Evolutionary conservation across 192 early-diverging fungal genomes (phyloP), one percentile per base, ranked within the genome.

Genomic region (Rhizophagus clarus): DNA sequence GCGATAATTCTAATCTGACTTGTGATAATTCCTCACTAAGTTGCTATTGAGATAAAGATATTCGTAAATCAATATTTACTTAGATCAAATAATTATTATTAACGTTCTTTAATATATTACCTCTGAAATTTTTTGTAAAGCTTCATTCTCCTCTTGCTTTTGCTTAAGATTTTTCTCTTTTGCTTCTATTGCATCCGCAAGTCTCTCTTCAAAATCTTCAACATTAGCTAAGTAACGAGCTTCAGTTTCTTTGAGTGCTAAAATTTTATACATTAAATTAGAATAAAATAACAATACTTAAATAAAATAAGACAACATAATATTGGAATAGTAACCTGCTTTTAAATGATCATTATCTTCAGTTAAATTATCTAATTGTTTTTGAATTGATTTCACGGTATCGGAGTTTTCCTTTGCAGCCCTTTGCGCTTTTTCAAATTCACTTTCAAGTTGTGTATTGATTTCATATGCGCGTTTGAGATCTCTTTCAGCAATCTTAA

Each of bases 111-210:
- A 61, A 74, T 61, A 10, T 34, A 81, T 17, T 4, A 61, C 74
- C 26, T 88, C 84, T 56, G 82, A 67, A 28, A 85, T 87, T 32
- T 63, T 70, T 31, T 87, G 86, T 40, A 88, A 81, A 22, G 81
- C 83, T 15, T 84, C 82, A 74, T 82, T 86, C 62, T 89, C 85
- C 66, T 89, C 84, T 61, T 88, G 85, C 40, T 88, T 85, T 76
- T 86, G 81, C 24, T 76, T 75, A 22, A 81, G 77, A 34, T 61
- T 80, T 24, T 84, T 83, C n/a, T 86, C 79, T 67, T 79, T 81
- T 45, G 81, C 32, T 40, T 84, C 83, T 24, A 83, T 84, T 32
- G 83, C 81, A 37, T 84, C 82, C 6, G 75, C 74, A 0, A 87
- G 76, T 32, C 81, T 24, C 76, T 83, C 72, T 74, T 83, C 66